Conservation (phyloP, 495 filamentous ascomycete species). For the Podospora pseudocomata region DNA sequence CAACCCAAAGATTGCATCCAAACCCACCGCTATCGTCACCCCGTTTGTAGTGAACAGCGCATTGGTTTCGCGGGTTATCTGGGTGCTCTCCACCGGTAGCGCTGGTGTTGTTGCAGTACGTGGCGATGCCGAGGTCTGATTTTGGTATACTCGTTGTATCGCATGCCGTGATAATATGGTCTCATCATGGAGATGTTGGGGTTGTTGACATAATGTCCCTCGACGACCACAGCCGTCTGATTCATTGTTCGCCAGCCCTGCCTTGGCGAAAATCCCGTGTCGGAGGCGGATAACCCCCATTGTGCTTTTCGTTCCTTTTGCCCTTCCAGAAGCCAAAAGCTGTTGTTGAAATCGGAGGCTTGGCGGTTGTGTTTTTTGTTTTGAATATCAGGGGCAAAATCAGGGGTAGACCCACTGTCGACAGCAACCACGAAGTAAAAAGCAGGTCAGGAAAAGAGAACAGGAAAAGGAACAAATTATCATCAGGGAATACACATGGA, state of each 20-base stretch:
- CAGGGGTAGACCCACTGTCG: background rate
- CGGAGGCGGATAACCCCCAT: background rate
- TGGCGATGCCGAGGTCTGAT: background rate
- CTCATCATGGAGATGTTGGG: background rate
- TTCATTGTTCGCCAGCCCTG: background rate
- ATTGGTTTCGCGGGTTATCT: background rate
- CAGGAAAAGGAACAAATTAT: background rate
- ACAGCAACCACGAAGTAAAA: too few relatives aligned
- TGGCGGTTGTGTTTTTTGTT: background rate
- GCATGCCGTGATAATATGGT: background rate
- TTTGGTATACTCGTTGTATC: background rate
- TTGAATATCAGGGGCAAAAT: background rate
- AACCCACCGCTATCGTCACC: background rate
- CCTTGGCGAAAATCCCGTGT: too few relatives aligned
- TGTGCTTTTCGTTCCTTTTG: background rate
- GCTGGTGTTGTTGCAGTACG: background rate
- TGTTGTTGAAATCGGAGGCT: background rate
- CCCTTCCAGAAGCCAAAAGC: background rate
- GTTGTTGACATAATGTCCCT: background rate
- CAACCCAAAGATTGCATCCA: constrained; percentile 8
- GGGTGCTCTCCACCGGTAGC: background rate
- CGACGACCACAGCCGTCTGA: background rate
- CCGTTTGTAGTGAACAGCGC: background rate
- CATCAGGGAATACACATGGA: background rate
- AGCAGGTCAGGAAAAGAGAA: background rate